phyloP scores from a whole-genome alignment of 2,329 filamentous ascomycete species.

The Neonectria faginata region DNA sequence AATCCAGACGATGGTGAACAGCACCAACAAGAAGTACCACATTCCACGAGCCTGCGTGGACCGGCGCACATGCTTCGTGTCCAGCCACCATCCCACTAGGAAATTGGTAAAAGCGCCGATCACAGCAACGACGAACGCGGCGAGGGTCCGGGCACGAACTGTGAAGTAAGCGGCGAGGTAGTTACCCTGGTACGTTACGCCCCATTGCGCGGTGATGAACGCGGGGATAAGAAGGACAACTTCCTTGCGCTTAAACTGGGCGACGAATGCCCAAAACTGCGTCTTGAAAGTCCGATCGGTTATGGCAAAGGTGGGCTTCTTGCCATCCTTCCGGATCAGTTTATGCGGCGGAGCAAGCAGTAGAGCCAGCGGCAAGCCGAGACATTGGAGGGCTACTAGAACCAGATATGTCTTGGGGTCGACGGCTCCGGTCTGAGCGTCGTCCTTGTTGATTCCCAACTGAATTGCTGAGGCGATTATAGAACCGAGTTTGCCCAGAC shows the following conservation, averaged over 20 bases:
- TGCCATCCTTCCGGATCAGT: slow-evolving; percentile 36
- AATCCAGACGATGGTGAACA: neutral
- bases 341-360: slow-evolving; percentile 36
- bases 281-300: slow-evolving; percentile 23
- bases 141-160: slow-evolving; percentile 2
- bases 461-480: neutral
- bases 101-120: neutral
- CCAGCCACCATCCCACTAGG: neutral
- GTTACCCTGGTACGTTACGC: slow-evolving; percentile 11
- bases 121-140: neutral
- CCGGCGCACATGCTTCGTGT: neutral
- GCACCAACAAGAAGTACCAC: neutral
- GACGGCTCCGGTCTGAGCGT: neutral
- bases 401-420: neutral
- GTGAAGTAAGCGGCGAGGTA: slow-evolving; percentile 16
- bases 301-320: slow-evolving; percentile 13
- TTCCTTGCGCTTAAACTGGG: slow-evolving; percentile 10
- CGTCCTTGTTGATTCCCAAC: neutral
- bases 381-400: slow-evolving; percentile 25
- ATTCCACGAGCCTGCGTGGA: neutral
- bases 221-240: slow-evolving; percentile 6
- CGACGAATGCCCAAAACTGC: neutral
- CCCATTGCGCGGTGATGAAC: slow-evolving; percentile 13
- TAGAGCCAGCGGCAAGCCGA: slow-evolving; percentile 36
- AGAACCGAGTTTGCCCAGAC: neutral